Evolutionary conservation across 345 rosid genomes (phyloP), one percentile per base, ranked within the genome.

Genomic region (Corchorus olitorius): DNA sequence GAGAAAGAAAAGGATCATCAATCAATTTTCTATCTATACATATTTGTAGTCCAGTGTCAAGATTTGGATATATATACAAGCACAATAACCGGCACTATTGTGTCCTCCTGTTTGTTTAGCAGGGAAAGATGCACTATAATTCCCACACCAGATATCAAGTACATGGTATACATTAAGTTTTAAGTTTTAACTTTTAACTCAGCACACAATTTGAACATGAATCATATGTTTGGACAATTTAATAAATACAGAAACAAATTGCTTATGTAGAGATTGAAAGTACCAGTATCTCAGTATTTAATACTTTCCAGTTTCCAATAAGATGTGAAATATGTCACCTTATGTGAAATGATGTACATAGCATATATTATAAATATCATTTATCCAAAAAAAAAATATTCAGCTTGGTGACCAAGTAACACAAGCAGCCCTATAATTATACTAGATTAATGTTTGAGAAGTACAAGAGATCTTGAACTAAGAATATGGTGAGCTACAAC

Each of bases 141-240:
- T 68, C 20, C 33, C 16, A 20, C 35, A 68, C 56, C 58, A 49
- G 72, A 68, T 68, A 49, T 49, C 39, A 14, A 68, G 27, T 27
- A 27, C 27, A 27, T 27, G 48, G 22, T 27, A 48, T 68, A 49
- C 49, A 41, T 27, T 9, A 59, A 22, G 22, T 14, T 11, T 27
- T 9, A 59, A 22, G 22, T 14, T 11, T 37, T 20, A 58, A 59
- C 7, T 59, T 22, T 22, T 59, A 10, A 59, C 64, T 22, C 8
- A 1, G 4, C 64, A 11, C 27, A 37, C 64, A 59, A 22, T 20
- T 22, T 22, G 64, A 34, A 58, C 22, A 6, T 13, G 27, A 59
- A 59, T 22, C 16, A 59, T 59, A 59, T 27, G 37, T 1, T 2
- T 59, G 27, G 37, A 58, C 16, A 22, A 10, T 58, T 55, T 58